Evolutionary conservation across 2,329 filamentous ascomycete species (phyloP).

Genomic region (Talaromyces funiculosus): DNA sequence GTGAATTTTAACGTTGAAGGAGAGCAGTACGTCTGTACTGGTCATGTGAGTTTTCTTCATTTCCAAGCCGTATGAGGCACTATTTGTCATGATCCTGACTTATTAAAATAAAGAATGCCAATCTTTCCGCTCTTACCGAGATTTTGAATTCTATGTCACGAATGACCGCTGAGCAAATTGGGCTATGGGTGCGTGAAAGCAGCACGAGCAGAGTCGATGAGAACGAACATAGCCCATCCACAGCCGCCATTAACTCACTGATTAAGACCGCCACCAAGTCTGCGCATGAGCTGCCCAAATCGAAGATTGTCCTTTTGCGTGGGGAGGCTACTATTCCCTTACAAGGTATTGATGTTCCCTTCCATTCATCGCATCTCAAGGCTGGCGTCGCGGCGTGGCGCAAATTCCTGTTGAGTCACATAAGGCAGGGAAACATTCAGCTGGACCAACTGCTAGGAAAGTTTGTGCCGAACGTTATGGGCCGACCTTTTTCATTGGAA

Average conservation of each 20-base stretch:
- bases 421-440: conserved; percentile 96
- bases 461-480: conserved; percentile 98
- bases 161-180: background rate
- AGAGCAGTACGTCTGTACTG: conserved; percentile 64
- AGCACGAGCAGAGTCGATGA: background rate
- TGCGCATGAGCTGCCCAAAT: conserved; percentile 30
- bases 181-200: background rate
- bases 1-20: conserved; percentile 84
- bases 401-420: conserved; percentile 61
- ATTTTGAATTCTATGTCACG: background rate
- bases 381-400: conserved; percentile 65
- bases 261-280: background rate
- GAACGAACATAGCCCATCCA: background rate
- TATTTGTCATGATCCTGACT: too few relatives aligned
- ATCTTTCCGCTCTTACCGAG: conserved; percentile 47
- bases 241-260: background rate
- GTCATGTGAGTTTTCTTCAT: conserved; percentile 50
- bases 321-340: conserved; percentile 96
- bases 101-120: background rate
- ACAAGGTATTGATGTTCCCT: conserved; percentile 87
- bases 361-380: conserved; percentile 96
- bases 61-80: too few relatives aligned
- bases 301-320: conserved; percentile 82
- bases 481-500: conserved; percentile 64
- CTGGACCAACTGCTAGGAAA: conserved; percentile 94